phyloP scores from a whole-genome alignment of 73 alveolate species.

The Stentor coeruleus region DNA sequence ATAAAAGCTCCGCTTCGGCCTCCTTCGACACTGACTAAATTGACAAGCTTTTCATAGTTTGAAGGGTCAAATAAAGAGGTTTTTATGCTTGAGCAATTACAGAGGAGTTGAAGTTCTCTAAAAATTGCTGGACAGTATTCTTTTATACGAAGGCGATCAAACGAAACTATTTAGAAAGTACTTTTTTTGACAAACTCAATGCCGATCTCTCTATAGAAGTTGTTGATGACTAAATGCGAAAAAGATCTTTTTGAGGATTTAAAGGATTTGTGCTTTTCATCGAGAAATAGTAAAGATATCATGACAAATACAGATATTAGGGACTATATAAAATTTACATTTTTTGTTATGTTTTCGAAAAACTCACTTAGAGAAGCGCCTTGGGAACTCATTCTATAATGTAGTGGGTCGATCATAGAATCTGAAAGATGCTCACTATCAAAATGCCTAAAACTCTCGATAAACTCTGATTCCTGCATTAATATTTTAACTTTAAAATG shows the following conservation, averaged over 20 bases:
- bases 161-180: neutral
- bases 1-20: conserved; percentile 21
- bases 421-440: too few species aligned
- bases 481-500: neutral
- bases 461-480: too few species aligned
- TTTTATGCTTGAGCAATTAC: neutral
- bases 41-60: neutral
- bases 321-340: neutral
- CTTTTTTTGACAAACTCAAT: too few species aligned
- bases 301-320: neutral
- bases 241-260: neutral
- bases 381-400: too few species aligned
- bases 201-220: too few species aligned
- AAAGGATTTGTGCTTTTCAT: neutral
- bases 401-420: too few species aligned
- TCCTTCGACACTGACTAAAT: neutral
- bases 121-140: neutral
- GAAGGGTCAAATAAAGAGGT: neutral
- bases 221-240: neutral
- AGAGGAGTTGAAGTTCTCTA: neutral
- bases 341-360: neutral
- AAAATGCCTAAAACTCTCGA: neutral
- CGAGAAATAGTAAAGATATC: neutral
- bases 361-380: neutral
- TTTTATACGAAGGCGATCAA: neutral